phyloP scores from a whole-genome alignment of 1,284 basidiomycete species.

The Ustilago hordei region DNA sequence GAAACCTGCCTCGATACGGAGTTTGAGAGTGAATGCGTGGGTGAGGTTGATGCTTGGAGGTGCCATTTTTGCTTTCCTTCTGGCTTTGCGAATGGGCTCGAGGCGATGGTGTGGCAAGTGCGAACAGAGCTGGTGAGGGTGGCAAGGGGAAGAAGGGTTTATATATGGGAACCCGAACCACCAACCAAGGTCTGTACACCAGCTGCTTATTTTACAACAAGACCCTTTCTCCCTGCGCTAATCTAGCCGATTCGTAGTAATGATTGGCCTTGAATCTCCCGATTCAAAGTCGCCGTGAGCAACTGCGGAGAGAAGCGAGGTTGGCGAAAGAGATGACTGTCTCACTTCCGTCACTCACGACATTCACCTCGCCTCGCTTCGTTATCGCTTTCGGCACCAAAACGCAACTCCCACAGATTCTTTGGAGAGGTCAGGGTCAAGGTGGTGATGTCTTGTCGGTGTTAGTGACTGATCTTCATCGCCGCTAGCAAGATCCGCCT shows the following conservation, averaged over 20 bases:
- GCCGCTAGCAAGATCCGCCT: not conserved
- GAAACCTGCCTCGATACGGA: constrained; percentile 12
- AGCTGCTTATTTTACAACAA: too few relatives aligned
- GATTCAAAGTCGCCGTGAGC: not conserved
- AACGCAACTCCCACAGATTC: too few relatives aligned
- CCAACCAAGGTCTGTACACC: not conserved
- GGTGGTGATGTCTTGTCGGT: not conserved
- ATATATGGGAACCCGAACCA: not conserved
- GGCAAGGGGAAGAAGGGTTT: not conserved
- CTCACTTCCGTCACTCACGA: not conserved
- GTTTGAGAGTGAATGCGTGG: constrained; percentile 41
- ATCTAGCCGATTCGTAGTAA: not conserved
- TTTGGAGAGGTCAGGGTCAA: too few relatives aligned
- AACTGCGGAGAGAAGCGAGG: not conserved
- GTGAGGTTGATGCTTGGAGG: constrained; percentile 37
- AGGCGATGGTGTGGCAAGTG: not conserved
- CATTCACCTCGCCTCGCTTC: too few relatives aligned
- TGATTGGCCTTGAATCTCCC: not conserved
- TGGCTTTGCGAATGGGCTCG: too few relatives aligned
- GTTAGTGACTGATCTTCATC: too few relatives aligned
- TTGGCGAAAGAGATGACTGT: constrained; percentile 7
- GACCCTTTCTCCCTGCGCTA: not conserved
- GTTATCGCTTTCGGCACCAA: too few relatives aligned
- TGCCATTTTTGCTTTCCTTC: constrained; percentile 16
- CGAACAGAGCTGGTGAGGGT: too few relatives aligned